These are phyloP conservation scores for Gossypium trilobum DNA, from an alignment of 441 rosid genomes.

Conservation along the genomic window DNA sequence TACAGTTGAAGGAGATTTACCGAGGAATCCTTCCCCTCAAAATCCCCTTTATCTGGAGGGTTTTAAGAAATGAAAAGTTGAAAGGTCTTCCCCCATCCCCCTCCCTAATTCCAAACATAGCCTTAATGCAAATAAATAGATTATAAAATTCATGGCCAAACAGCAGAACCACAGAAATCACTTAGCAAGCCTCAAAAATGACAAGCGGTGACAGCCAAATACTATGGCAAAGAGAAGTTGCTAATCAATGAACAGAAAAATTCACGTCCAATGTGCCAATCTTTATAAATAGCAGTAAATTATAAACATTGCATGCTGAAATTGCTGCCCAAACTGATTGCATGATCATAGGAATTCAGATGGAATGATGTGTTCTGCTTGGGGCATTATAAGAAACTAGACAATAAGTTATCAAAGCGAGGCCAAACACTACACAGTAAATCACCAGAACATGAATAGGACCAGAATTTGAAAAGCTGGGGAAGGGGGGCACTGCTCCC, in stretches of 20 bases:
- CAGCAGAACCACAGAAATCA: background rate
- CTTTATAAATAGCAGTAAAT: background rate
- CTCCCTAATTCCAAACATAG: background rate
- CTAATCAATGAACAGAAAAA: background rate
- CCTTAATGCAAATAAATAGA: background rate
- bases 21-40: background rate
- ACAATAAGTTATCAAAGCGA: background rate
- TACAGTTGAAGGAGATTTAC: background rate
- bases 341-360: background rate
- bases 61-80: background rate
- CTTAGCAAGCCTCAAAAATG: slow-evolving; percentile 1
- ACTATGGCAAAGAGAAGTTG: background rate
- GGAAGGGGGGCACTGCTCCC: background rate
- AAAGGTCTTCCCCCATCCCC: background rate
- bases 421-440: background rate
- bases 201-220: background rate
- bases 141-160: background rate
- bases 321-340: background rate
- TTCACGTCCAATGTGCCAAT: background rate
- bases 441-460: background rate
- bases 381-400: background rate
- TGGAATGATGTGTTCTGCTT: background rate
- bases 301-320: slow-evolving; percentile 2
- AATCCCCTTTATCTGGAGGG: background rate
- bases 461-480: background rate